Conservation (phyloP, 2,329 filamentous ascomycete species). For the Botrytis pseudocinerea region DNA sequence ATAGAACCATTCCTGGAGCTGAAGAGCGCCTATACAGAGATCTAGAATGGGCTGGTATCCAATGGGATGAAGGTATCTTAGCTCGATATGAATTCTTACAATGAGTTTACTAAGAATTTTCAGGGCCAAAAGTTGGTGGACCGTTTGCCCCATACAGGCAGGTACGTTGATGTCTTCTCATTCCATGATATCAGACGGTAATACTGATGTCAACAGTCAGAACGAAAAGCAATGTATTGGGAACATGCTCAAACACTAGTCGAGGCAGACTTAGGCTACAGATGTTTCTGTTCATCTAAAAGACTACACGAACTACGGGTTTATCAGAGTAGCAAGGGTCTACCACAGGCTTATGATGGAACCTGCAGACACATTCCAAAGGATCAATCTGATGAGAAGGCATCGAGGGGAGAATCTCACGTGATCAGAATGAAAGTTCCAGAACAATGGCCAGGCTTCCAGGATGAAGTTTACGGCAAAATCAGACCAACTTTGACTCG, state of each 20-base stretch:
- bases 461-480: conserved; percentile 77
- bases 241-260: conserved; percentile 70
- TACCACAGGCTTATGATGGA: conserved; percentile 65
- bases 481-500: conserved; percentile 47
- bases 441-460: conserved; percentile 61
- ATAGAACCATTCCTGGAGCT: conserved; percentile 73
- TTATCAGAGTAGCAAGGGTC: conserved; percentile 59
- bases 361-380: conserved; percentile 68
- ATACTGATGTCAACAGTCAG: conserved; percentile 57
- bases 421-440: conserved; percentile 75
- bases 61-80: conserved; percentile 82
- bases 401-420: conserved; percentile 67
- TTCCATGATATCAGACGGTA: conserved; percentile 22
- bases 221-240: conserved; percentile 72
- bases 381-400: conserved; percentile 70
- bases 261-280: conserved; percentile 73
- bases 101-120: conserved; percentile 27
- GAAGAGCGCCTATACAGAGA: conserved; percentile 77
- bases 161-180: conserved; percentile 47
- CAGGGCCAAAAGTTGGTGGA: conserved; percentile 78
- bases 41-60: conserved; percentile 81
- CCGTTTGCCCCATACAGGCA: conserved; percentile 84
- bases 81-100: background rate
- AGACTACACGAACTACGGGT: conserved; percentile 67
- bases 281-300: conserved; percentile 84